Base-by-base conservation (phyloP, 225 moss, liverwort and hornwort genomes). In the Pleurozium schreberi region DNA sequence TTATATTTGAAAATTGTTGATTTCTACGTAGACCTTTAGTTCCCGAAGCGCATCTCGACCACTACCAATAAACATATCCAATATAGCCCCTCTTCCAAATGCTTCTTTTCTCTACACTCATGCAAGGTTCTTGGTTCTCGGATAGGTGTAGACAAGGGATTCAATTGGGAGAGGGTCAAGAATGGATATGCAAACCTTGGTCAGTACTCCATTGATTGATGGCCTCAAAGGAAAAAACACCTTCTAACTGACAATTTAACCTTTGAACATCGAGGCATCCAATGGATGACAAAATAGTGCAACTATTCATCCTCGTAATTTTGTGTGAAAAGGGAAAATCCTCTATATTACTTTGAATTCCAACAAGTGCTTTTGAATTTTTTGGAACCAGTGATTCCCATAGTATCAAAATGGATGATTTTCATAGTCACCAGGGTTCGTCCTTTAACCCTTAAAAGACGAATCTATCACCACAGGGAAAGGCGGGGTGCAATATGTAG, bases 41-140 rank as follows among this genome's bases (percentile, higher is more conserved):
- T 49, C 12, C 6, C 1, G 0, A 7, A 75, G 19, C 0, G 4
- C 31, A 74, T 49, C 19, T 18, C 0, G 3, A 45, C 10, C 0
- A 1, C 18, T 18, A 11, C 6, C 6, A 14, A 42, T 70, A 26
- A 42, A 25, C 42, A 70, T 70, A 70, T 3, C 14, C 14, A 42
- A 26, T 15, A n/a, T 27, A 1, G 8, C 26, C 15, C 71, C 9
- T 70, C 43, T 71, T 2, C 43, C 74, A 47, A 74, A 47, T 11
- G 18, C 31, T 47, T 47, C 7, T 1, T 47, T 31, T 73, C 4
- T 50, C 21, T 75, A 33, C 19, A 49, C 7, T 3, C 4, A 34
- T 12, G 11, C 49, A 75, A 75, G 8, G 5, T 8, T 33, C 4
- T 33, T 75, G 12, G 5, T 49, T 20, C 1, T 75, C 49, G 4